Conservation (phyloP, 2,329 filamentous ascomycete genomes). For the Ceratocystis lukuohia region DNA sequence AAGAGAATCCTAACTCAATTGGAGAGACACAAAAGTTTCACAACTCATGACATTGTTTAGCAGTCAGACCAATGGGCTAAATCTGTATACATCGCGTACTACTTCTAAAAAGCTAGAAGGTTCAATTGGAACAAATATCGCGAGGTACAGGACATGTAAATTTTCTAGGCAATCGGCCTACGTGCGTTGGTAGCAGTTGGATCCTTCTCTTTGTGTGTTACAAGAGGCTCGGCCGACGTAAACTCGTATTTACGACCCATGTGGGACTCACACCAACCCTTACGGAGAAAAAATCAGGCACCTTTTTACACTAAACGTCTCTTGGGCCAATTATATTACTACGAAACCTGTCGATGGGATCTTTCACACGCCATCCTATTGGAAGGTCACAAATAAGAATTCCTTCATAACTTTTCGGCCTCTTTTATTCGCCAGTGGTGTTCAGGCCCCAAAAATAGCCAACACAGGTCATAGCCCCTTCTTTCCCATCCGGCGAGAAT, state of each 20-base stretch:
- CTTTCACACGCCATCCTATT: neutral
- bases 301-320: neutral
- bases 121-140: too few relatives aligned
- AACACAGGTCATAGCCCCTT: neutral
- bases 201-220: neutral
- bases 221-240: conserved; percentile 11
- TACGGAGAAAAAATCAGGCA: neutral
- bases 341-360: neutral
- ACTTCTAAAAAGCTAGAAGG: neutral
- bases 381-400: neutral
- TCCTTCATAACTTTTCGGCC: neutral
- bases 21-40: too few relatives aligned
- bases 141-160: too few relatives aligned
- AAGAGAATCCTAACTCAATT: too few relatives aligned
- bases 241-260: conserved; percentile 15
- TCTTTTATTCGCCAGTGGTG: conserved; percentile 1
- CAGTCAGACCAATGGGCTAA: neutral
- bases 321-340: neutral
- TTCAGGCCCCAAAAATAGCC: neutral
- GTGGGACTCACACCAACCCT: neutral
- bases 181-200: neutral
- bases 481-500: neutral
- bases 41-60: neutral
- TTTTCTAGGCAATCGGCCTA: too few relatives aligned
- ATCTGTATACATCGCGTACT: neutral